Conservation (phyloP, 1,139 yeast genomes). For the Kurtzmaniella quercitrusa region DNA sequence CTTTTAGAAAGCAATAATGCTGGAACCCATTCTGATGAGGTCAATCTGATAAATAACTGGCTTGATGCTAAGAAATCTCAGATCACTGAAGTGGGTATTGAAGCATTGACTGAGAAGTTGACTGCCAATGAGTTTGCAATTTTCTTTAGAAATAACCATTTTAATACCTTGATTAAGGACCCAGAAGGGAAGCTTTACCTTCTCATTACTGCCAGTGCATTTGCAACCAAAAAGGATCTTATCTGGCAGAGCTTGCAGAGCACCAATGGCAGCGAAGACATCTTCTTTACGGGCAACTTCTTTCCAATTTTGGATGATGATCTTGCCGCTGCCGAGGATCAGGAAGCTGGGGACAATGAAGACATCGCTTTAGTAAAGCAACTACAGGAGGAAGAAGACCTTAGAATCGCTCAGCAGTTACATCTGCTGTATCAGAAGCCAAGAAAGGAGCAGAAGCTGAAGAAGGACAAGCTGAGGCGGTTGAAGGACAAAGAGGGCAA, state of each 20-base stretch:
- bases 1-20: constrained; percentile 17
- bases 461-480: constrained; percentile 10
- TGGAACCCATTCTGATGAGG: constrained; percentile 1
- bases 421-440: constrained; percentile 23
- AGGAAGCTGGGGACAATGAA: constrained; percentile 11
- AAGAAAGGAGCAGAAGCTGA: constrained; percentile 9
- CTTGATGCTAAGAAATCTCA: constrained; percentile 59
- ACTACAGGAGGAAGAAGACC: constrained; percentile 64
- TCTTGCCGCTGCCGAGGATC: constrained; percentile 12
- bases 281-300: constrained; percentile 62
- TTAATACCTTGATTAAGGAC: constrained; percentile 63
- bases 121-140: constrained; percentile 44
- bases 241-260: constrained; percentile 78
- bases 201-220: constrained; percentile 72
- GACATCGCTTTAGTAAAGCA: constrained; percentile 47
- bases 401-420: constrained; percentile 43
- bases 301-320: constrained; percentile 33
- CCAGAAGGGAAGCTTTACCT: constrained; percentile 47
- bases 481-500: constrained; percentile 15
- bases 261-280: constrained; percentile 61
- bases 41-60: constrained; percentile 30
- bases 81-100: constrained; percentile 61
- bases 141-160: constrained; percentile 83
- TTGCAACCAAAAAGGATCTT: constrained; percentile 37
- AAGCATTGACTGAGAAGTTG: constrained; percentile 39